Percentiles rank a stretch among this genome's conserved stretches.
Conservation (phyloP, 2,329 filamentous ascomycete genomes). For the Colletotrichum aenigma region DNA sequence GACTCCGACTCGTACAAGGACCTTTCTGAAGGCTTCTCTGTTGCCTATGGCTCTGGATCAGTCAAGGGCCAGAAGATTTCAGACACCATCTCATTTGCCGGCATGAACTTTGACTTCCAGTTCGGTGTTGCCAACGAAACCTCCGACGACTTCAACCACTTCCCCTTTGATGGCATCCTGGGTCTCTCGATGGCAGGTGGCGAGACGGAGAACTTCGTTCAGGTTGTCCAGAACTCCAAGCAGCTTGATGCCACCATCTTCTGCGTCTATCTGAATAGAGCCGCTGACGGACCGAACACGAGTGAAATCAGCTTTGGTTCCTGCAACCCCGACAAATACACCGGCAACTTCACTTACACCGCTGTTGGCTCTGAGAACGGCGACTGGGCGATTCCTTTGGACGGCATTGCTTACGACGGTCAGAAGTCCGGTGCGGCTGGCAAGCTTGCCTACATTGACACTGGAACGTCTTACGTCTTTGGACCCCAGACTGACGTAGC, state of each 20-base stretch:
- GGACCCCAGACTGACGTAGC: conserved; percentile 71
- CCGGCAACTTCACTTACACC: conserved; percentile 72
- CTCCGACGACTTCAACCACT: conserved; percentile 75
- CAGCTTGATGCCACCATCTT: conserved; percentile 69
- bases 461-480: conserved; percentile 81
- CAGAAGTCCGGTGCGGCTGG: conserved; percentile 59
- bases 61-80: conserved; percentile 70
- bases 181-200: conserved; percentile 72
- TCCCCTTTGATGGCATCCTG: conserved; percentile 87
- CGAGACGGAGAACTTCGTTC: conserved; percentile 69
- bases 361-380: conserved; percentile 52
- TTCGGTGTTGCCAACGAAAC: conserved; percentile 77
- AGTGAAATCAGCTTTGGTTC: conserved; percentile 81
- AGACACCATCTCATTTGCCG: conserved; percentile 72
- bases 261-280: conserved; percentile 72
- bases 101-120: conserved; percentile 64
- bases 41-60: conserved; percentile 79
- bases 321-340: conserved; percentile 69
- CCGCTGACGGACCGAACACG: conserved; percentile 66
- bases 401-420: conserved; percentile 67
- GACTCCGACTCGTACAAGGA: conserved; percentile 69
- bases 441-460: conserved; percentile 76
- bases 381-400: conserved; percentile 77
- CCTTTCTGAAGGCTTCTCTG: conserved; percentile 58
- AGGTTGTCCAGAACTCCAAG: conserved; percentile 60